Percentiles rank a stretch among this genome's conserved stretches.
phyloP scores from a whole-genome alignment of 495 filamentous ascomycete genomes.

The Aspergillus avenaceus region DNA sequence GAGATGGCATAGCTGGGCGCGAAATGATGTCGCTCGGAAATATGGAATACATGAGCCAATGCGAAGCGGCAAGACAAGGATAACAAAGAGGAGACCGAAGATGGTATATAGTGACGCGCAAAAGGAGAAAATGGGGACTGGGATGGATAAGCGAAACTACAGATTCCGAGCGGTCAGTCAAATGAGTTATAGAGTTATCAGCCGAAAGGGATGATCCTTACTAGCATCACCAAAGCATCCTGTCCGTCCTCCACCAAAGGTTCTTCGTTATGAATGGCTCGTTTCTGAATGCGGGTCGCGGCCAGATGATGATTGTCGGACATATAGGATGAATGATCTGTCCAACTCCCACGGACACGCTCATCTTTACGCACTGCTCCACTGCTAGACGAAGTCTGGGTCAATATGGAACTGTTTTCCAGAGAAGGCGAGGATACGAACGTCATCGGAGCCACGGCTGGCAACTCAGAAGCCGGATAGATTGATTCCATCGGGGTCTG shows the following conservation, averaged over 20 bases:
- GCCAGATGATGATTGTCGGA: slow-evolving; percentile 28
- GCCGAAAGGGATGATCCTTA: slow-evolving; percentile 16
- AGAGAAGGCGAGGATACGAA: slow-evolving; percentile 16
- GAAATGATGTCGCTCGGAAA: slow-evolving; percentile 34
- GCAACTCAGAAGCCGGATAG: slow-evolving; percentile 7
- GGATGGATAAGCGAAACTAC: slow-evolving; percentile 47
- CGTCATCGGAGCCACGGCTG: slow-evolving; percentile 14
- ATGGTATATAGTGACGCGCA: slow-evolving; percentile 41
- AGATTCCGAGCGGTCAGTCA: slow-evolving; percentile 13
- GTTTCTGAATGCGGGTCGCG: slow-evolving; percentile 28
- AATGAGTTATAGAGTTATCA: no score
- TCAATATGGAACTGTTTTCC: slow-evolving; percentile 22
- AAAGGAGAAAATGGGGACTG: slow-evolving; percentile 43
- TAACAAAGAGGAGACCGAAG: slow-evolving; percentile 35
- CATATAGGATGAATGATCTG: slow-evolving; percentile 40
- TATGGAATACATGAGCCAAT: slow-evolving; percentile 36
- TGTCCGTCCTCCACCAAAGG: slow-evolving; percentile 22
- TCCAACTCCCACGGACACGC: slow-evolving; percentile 30
- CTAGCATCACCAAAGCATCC: slow-evolving; percentile 39
- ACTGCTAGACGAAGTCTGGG: slow-evolving; percentile 24
- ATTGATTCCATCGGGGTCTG: slow-evolving; percentile 9
- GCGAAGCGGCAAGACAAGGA: slow-evolving; percentile 40
- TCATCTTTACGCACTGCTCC: slow-evolving; percentile 31
- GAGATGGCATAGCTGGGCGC: slow-evolving; percentile 34
- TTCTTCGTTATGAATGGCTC: slow-evolving; percentile 22